A percentile compares a stretch with the other conserved stretches of the same genome.
Conservation (phyloP, 2,329 filamentous ascomycete genomes). For the Epichloe uncinata region DNA sequence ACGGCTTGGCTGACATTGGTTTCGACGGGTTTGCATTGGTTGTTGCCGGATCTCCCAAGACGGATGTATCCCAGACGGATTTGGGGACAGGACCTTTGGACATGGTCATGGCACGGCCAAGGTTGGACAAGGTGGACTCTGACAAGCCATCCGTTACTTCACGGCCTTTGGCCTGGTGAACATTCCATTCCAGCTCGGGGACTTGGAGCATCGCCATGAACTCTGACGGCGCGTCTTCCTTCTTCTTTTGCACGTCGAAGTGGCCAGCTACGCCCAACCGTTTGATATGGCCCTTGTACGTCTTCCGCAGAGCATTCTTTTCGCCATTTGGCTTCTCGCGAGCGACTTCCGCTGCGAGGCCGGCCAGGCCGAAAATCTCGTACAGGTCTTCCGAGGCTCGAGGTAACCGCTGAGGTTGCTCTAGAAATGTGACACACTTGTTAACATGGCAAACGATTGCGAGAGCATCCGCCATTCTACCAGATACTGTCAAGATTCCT, state of each 20-base stretch:
- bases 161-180: conserved; percentile 38
- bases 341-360: conserved; percentile 47
- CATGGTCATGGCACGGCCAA: conserved; percentile 43
- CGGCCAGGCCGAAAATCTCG: conserved; percentile 40
- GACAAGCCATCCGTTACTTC: conserved; percentile 42
- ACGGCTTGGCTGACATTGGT: conserved; percentile 31
- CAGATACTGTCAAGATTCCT: background rate
- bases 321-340: conserved; percentile 51
- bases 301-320: conserved; percentile 54
- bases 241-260: conserved; percentile 45
- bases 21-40: conserved; percentile 26
- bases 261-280: conserved; percentile 46
- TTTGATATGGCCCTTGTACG: conserved; percentile 57
- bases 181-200: conserved; percentile 45
- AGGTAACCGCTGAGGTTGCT: conserved; percentile 34
- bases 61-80: conserved; percentile 41
- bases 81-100: conserved; percentile 42
- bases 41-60: conserved; percentile 42
- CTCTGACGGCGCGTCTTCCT: conserved; percentile 36
- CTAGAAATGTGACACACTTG: conserved; percentile 27
- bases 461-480: conserved; percentile 11
- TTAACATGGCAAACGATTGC: conserved; percentile 22
- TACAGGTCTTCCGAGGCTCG: conserved; percentile 44
- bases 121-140: conserved; percentile 25
- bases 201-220: conserved; percentile 37